Evolutionary conservation across 202 grass and related monocot genomes (phyloP), one percentile per base, ranked within the genome.

Genomic region (Panicum virgatum): DNA sequence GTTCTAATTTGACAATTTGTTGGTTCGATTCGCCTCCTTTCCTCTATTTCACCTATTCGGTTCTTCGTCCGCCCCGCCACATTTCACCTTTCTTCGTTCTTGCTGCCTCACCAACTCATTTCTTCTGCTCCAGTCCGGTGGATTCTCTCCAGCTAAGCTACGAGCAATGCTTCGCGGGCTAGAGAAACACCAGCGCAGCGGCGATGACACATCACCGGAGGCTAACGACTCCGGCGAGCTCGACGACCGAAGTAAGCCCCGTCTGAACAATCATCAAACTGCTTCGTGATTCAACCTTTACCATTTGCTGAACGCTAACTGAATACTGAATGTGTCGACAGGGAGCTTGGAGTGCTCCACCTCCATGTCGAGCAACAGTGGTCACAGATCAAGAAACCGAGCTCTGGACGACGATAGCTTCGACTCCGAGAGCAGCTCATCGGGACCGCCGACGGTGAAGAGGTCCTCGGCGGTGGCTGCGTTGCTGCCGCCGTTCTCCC

Each of bases 291-390:
- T 85, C 46, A 66, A 14, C 53, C 5, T 32, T 64, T 73, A 19
- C 54, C 40, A 52, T 45, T 79, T 80, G 27, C 69, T 13, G 57
- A 79, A 15, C 72, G 69, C 51, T 66, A 66, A 72, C 22, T 62
- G 56, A 78, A 23, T 50, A 27, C 15, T 34, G 12, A 72, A 82
- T 69, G 22, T 54, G 59, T 81, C 44, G 8, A 20, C 60, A 91
- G 79, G 86, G 73, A 90, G 92, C 84, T 73, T 99, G 84, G 92
- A 96, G 64, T 96, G 91, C 72, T 94, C 93, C 20, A 96, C 85
- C 46, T 99, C 89, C 32, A 89, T 86, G 71, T 89, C 81, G 3
- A 89, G 78, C 77, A 86, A 83, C 67, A 85, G 83, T 14, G 72
- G 80, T 13, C 69, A 85, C 53, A 69, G 82, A 37, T 83, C 85